These are phyloP conservation scores for Xerocomus minutiporus DNA, from an alignment of 1,284 basidiomycete species.

Conservation along the genomic window DNA sequence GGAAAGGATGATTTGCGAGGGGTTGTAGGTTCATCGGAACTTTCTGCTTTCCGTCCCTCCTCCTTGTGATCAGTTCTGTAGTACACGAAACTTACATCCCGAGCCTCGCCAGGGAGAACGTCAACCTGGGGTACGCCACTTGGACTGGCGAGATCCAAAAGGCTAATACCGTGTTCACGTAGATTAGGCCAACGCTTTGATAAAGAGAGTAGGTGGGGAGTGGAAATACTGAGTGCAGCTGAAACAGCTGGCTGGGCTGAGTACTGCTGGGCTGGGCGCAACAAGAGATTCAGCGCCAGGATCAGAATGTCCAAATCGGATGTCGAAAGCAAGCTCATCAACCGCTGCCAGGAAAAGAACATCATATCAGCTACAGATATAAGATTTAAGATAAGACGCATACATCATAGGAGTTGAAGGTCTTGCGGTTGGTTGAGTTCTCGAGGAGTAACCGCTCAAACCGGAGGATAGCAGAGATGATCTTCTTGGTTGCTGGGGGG, in stretches of 20 bases:
- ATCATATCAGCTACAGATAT: conserved; percentile 16
- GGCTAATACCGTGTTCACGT: conserved; percentile 67
- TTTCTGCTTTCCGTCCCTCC: conserved; percentile 43
- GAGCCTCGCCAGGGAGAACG: conserved; percentile 59
- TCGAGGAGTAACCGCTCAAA: conserved; percentile 91
- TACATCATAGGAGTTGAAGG: conserved; percentile 96
- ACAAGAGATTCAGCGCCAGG: conserved; percentile 77
- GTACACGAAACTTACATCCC: conserved; percentile 73
- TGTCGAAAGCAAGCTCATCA: conserved; percentile 85
- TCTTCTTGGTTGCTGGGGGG: conserved; percentile 70
- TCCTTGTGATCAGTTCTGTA: conserved; percentile 55
- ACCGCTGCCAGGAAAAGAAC: conserved; percentile 50
- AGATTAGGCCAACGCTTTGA: conserved; percentile 72
- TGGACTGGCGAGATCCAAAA: conserved; percentile 61
- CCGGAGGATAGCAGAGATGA: conserved; percentile 77
- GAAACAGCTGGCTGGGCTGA: conserved; percentile 77
- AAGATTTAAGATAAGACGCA: conserved; percentile 32
- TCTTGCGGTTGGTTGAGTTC: conserved; percentile 97
- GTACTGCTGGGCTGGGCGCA: conserved; percentile 94
- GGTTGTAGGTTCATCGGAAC: conserved; percentile 33
- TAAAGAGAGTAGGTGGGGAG: conserved; percentile 66
- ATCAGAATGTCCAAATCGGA: conserved; percentile 89
- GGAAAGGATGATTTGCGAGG: conserved; percentile 36
- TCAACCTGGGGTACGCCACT: conserved; percentile 52
- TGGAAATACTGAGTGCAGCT: conserved; percentile 72